These are phyloP conservation scores for Ciborinia camelliae DNA, from an alignment of 2,329 filamentous ascomycete species.

Conservation along the genomic window DNA sequence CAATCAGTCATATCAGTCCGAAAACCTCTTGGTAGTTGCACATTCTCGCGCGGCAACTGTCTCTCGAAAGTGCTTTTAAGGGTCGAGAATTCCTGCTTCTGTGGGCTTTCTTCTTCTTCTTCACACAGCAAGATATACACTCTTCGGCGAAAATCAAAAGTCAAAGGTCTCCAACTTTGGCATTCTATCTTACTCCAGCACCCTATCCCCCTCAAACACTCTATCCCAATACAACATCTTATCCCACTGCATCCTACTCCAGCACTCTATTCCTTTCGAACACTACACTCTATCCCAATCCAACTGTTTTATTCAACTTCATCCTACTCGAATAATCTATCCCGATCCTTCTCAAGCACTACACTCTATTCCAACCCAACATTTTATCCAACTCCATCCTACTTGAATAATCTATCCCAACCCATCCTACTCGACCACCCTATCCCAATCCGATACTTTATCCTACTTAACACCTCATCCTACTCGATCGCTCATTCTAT, in stretches of 20 bases:
- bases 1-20: background rate
- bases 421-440: background rate
- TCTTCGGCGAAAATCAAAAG: background rate
- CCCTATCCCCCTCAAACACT: background rate
- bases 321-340: background rate
- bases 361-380: background rate
- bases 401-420: too few species aligned
- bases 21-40: background rate
- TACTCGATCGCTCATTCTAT: background rate
- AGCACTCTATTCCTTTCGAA: too few species aligned
- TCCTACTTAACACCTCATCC: background rate
- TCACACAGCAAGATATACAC: background rate
- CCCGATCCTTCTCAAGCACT: too few species aligned
- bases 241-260: background rate
- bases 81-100: background rate
- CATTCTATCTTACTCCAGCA: background rate
- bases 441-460: background rate
- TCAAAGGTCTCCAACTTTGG: too few species aligned
- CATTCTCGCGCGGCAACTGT: background rate
- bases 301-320: background rate
- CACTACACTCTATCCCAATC: too few species aligned
- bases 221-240: background rate
- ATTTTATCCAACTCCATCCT: background rate
- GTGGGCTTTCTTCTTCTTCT: background rate
- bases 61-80: background rate